Base-by-base conservation (phyloP, 805 yeast species). In the Candida manassasensis region DNA sequence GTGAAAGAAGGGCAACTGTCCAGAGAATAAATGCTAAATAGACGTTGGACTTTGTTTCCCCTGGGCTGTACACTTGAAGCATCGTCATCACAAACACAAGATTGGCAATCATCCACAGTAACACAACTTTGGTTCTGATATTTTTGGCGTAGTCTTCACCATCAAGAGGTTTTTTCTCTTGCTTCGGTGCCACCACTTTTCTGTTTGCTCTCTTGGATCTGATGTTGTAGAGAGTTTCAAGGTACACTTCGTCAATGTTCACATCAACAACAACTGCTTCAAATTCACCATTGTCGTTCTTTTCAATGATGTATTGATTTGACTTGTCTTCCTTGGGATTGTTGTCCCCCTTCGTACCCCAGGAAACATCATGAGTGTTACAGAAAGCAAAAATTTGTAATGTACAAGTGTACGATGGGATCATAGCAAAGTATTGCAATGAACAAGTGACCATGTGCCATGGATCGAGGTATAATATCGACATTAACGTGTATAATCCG, bases 261-360 rank as follows among this genome's bases (percentile, higher is more conserved):
- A 83, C 77, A 45, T 84, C 94, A 22, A 84, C 77, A 43, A 84
- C 88, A 28, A 85, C 87, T 26, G 87, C 83, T 53, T 84, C 89
- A 34, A 64, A 67, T 42, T 80, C 82, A 35, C 95, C 95, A 39
- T 82, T 75, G 36, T 83, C 93, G 41, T 81, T 81, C 52, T 84
- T 81, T 33, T 77, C 81, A 42, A 85, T 83, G 19, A 84, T 84
- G 33, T 95, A 95, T 29, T 84, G 81, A 32, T 95, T 89, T 24
- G 81, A 67, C 41, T 76, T 82, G 44, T 77, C 76, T 13, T 77
- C 74, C 25, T 59, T 55, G 30, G 78, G 82, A 41, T 75, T 76
- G 44, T 81, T 84, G 41, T 89, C 96, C 47, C 98, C 98, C 57
- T 90, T 90, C 2, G 98, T 90, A 61, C 98, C 98, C 98, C 98